Evolutionary conservation across 2,329 filamentous ascomycete genomes (phyloP).

Genomic region (Talaromyces piceae): DNA sequence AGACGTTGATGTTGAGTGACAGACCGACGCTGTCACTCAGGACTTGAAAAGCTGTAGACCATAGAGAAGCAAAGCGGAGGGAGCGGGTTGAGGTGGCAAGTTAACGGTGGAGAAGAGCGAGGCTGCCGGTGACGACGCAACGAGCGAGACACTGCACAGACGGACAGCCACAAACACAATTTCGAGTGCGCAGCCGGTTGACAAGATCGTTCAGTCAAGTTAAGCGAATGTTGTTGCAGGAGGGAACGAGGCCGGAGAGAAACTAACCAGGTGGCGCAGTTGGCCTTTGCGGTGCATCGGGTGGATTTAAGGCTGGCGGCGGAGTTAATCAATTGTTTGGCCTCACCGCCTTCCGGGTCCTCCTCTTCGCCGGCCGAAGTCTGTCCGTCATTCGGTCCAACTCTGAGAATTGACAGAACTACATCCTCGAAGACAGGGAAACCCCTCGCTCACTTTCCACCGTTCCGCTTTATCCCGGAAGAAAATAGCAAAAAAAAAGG

Average conservation of each 20-base stretch:
- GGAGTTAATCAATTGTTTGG: not conserved
- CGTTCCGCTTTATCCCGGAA: too few species aligned
- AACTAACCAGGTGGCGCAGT: not conserved
- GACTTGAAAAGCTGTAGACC: not conserved
- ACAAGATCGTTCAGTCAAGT: too few species aligned
- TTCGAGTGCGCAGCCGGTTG: too few species aligned
- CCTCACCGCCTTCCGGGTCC: not conserved
- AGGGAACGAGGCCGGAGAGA: not conserved
- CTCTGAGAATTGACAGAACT: too few species aligned
- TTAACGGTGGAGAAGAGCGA: not conserved
- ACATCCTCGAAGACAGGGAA: too few species aligned
- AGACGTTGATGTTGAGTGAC: constrained; percentile 5
- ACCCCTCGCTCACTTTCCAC: too few species aligned
- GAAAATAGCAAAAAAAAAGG: not conserved
- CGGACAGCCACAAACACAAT: too few species aligned
- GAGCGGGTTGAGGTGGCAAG: not conserved
- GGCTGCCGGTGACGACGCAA: not conserved
- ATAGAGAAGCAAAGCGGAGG: not conserved
- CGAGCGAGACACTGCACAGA: too few species aligned
- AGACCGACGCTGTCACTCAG: constrained; percentile 9
- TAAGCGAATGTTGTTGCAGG: not conserved
- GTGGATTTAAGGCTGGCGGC: not conserved
- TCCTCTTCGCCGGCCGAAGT: not conserved
- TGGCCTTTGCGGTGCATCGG: not conserved
- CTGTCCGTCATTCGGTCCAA: not conserved